Evolutionary conservation across 768 basidiomycete genomes (phyloP), one percentile per base, ranked within the genome.

Genomic region (Boletus vinaceobasis): DNA sequence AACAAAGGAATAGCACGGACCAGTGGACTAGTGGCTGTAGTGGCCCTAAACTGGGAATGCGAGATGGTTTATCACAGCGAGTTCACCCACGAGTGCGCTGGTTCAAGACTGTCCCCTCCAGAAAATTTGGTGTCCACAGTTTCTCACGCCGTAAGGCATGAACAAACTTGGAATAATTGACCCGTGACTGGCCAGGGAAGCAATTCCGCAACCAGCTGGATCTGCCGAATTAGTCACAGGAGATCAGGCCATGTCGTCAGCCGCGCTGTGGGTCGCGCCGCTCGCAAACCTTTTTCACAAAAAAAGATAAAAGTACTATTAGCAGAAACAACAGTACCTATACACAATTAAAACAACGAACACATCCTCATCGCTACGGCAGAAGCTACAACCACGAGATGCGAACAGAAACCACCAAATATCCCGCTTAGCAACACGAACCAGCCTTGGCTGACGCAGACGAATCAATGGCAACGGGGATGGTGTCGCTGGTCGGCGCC

Each of bases 41-140:
- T 63, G 89, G 88, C 86, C 86, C 81, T 74, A 77, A 87, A 64
- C 77, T 77, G 83, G 89, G 89, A 85, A 90, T 90, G 87, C 76
- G 84, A 75, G 78, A 81, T 79, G 81, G 79, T 73, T 71, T 72
- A 57, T 23, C 74, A 74, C 87, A 81, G 83, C 87, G 81, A 70
- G 59, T 42, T 70, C 63, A 72, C 72, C 74, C 81, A 78, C 75
- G 71, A 80, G 89, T 83, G 89, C 89, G 88, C 89, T 88, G 85
- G 86, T 90, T 90, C 89, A 87, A 90, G 87, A 79, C 87, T 80
- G 84, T 84, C 86, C 86, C 87, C 89, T 90, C 88, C 87, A 83
- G 89, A 91, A 89, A 90, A 90, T 86, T 91, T 90, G 88, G 88
- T 87, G 73, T 79, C 82, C 85, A 82, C 80, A 58, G 79, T 79